Base-by-base conservation (phyloP, 441 rosid species). In the Capsella rubella region DNA sequence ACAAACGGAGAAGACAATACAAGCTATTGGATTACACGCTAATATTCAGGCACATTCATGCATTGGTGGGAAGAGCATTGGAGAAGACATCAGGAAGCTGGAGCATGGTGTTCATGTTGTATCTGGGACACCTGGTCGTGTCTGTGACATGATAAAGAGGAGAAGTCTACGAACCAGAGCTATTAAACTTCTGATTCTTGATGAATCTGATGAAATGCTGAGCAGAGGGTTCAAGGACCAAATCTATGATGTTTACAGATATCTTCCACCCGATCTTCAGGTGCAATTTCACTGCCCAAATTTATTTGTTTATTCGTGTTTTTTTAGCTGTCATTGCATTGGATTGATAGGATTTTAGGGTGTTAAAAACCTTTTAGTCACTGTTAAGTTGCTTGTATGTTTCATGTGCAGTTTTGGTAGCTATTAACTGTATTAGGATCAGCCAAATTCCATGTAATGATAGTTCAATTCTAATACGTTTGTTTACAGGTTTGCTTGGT, bases 221-320 rank as follows among this genome's bases (percentile, higher is more conserved):
- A 93, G 99, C 85, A 87, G 98, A 87, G 99, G 99, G 31, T 93
- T 95, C 73, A 95, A 95, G 84, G 98, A 95, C 80, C 99, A 95
- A 71, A 95, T 95, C 74, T 95, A 95, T 68, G 97, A 91, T 74
- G 97, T 95, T 34, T 90, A 95, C 80, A 81, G 97, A 80, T 92
- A 95, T 83, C 97, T 95, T 75, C 98, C 99, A 27, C 98, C 99
- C 0, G 99, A 95, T 75, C 95, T 93, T 80, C 98, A 95, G 96
- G 99, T 95, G 18, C 35, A 5, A 1, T 58, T 64, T 78, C 69
- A 55, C 40, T 69, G 27, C 71, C 13, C 13, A 8, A 13, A 12
- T 31, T 12, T 52, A 3, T 60, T 14, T 46, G 11, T 12, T 52
- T 8, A 1, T 1, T 51, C 16, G 4, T n/a, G 39, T 16, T 50